Base-by-base conservation (phyloP, 176 grass and related monocot genomes). In the Pontederia crassipes region DNA sequence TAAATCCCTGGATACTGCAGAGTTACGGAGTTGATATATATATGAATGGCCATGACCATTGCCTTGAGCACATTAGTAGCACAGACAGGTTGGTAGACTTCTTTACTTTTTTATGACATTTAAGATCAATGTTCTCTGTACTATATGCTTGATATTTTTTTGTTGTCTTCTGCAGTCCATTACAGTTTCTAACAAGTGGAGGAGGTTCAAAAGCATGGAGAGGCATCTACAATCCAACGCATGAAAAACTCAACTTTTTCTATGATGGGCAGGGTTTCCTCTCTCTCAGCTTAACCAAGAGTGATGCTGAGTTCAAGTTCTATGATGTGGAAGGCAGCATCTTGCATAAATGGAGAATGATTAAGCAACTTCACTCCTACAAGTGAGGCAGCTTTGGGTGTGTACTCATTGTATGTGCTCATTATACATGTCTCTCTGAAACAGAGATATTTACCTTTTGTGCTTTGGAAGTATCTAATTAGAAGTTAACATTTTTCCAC, bases 101-200 rank as follows among this genome's bases (percentile, higher is more conserved):
- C 17, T 40, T 3, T 40, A 40, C 32, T 40, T 40, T 3, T 40
- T 40, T 3, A 3, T 3, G 32, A 40, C 32, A 40, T 40, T 55
- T 10, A 18, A 56, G 54, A 26, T 56, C 20, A 24, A 17, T 56
- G 10, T 56, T 40, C 6, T 40, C 32, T 40, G 32, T 7, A 40
- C 2, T 40, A 40, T 40, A 40, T 40, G 32, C 4, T 40, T 40
- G 2, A 40, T 40, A 4, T 40, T 40, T 40, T 40, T 40, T 40
- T 40, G 32, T 16, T 56, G 16, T 20, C 10, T 56, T 9, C 10
- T 56, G 54, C 54, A 56, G 54, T 56, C 9, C 54, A 56, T 24
- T 56, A n/a, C 54, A 56, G 20, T 56, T 56, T 56, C 54, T 56
- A 56, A 56, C 54, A 56, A 56, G 54, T 56, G 54, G 54, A 56